A percentile compares a stretch with the other conserved stretches of the same genome.
These are phyloP conservation scores for Wickerhamomyces sydowiorum DNA, from an alignment of 805 yeast species.

Conservation along the genomic window DNA sequence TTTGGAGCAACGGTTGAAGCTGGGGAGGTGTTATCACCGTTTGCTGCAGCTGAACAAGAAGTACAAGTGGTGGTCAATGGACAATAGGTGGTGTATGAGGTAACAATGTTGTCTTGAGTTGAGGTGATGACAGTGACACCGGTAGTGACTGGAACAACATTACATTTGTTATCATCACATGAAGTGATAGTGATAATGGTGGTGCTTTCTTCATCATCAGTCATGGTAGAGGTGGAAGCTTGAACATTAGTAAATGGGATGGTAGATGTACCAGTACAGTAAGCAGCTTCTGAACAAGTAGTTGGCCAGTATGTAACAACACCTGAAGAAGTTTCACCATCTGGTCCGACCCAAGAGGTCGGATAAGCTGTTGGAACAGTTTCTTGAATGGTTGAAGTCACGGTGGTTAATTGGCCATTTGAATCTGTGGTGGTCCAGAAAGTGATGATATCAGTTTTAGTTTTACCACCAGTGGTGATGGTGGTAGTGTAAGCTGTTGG, in stretches of 20 bases:
- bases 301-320: neutral
- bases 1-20: neutral
- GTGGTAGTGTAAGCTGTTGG: no score
- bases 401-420: no score
- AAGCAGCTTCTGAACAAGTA: neutral
- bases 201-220: constrained; percentile 9
- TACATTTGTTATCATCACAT: constrained; percentile 28
- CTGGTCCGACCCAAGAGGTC: neutral
- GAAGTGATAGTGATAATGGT: constrained; percentile 31
- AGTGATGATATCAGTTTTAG: neutral
- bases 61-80: constrained; percentile 17
- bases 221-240: neutral
- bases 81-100: constrained; percentile 28
- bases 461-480: no score
- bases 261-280: neutral
- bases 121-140: constrained; percentile 17
- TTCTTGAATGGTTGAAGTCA: no score
- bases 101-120: constrained; percentile 15
- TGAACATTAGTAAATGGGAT: neutral
- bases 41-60: no score
- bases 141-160: constrained; percentile 26
- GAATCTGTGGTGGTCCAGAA: no score
- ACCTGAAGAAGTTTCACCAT: neutral
- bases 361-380: constrained; percentile 2
- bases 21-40: neutral